Evolutionary conservation across 805 yeast genomes (phyloP), one percentile per base, ranked within the genome.

Genomic region (Metschnikowia drakensbergensis): DNA sequence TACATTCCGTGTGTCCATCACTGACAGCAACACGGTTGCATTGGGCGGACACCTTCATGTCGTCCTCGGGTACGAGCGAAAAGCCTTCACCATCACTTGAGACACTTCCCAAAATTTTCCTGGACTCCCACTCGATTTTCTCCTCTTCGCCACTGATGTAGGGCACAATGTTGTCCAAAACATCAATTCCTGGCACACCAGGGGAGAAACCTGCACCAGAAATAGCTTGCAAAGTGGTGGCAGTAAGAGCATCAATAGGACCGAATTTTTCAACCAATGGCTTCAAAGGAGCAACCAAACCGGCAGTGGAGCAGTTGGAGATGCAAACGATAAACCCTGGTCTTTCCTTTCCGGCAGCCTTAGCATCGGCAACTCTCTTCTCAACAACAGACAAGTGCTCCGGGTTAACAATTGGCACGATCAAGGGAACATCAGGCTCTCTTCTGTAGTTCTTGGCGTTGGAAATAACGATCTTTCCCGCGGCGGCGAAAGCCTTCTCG

Each of bases 171-270:
- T 94, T 94, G 71, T 94, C 99, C 60, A 94, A 77, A 47, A 92
- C 83, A 64, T 94, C 98, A 69, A 94, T 91, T 55, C 96, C 94
- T 23, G 96, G 83, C 48, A 91, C 96, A 67, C 99, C 99, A 43
- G 99, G 99, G 7, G 96, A 87, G 67, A 88, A 94, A 3, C 99
- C 99, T 23, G 96, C 99, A 59, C 99, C 99, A 3, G 98, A 91
- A 55, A 94, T 88, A 34, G 99, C 99, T 69, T 94, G 99, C 68
- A 94, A 70, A 11, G 99, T 94, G 47, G 97, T 88, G 42, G 96
- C 81, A 10, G 96, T 84, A 58, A 92, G 79, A 25, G 83, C 77
- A 50, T 88, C 91, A 51, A 94, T 80, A 39, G 98, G 97, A 42
- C 98, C 99, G 64, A 88, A 92, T 43, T 75, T 69, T 51, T 90